A percentile compares a stretch with the other conserved stretches of the same genome.
Conservation (phyloP, 2,329 filamentous ascomycete species). For the Byssoonygena ceratinophila region DNA sequence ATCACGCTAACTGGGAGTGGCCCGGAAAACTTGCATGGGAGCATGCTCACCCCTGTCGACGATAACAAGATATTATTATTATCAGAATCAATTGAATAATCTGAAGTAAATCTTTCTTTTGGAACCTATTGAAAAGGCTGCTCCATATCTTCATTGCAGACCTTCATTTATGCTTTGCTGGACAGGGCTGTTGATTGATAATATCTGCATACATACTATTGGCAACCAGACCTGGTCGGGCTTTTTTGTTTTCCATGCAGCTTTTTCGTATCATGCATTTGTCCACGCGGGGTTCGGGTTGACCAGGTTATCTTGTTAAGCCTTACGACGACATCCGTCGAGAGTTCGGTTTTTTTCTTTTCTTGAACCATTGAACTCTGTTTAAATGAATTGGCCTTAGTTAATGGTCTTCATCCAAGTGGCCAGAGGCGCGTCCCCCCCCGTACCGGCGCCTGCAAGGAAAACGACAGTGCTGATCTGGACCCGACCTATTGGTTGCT, state of each 20-base stretch:
- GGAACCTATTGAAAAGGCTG: too few species aligned
- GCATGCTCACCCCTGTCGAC: neutral
- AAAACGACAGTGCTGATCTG: neutral
- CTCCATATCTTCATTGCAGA: too few species aligned
- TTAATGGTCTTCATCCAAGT: too few species aligned
- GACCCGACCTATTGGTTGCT: conserved; percentile 11
- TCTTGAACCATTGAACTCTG: neutral
- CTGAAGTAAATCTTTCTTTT: too few species aligned
- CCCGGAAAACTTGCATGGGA: neutral
- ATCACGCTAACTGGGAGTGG: neutral
- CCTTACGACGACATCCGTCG: too few species aligned
- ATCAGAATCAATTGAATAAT: too few species aligned
- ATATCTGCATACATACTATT: neutral
- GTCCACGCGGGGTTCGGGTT: neutral
- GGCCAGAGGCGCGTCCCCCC: neutral
- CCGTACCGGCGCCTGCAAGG: too few species aligned
- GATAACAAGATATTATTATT: too few species aligned
- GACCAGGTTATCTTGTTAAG: neutral
- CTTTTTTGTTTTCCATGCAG: neutral
- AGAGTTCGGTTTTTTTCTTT: too few species aligned
- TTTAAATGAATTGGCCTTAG: neutral
- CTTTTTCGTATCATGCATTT: neutral
- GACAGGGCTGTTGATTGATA: too few species aligned
- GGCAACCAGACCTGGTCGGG: neutral
- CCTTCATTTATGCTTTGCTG: too few species aligned